Conservation (phyloP, 169 alveolate genomes). For the Plasmodium adleri region DNA sequence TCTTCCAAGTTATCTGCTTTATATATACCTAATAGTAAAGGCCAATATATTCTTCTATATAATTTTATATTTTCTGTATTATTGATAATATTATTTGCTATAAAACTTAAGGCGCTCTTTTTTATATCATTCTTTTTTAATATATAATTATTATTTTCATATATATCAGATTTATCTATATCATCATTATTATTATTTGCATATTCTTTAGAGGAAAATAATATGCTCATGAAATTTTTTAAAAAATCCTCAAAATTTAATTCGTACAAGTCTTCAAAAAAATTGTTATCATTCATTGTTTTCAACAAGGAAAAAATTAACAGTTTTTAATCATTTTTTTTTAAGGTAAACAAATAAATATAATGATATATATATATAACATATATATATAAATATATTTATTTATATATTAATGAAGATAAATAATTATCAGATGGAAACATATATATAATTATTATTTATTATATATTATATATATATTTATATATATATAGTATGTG, state of each 20-base stretch:
- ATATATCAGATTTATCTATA: background rate
- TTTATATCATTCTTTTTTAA: background rate
- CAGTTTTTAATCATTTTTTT: slow-evolving; percentile 11
- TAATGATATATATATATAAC: background rate
- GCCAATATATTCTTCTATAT: slow-evolving; percentile 56
- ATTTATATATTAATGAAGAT: background rate
- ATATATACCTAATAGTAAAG: slow-evolving; percentile 53
- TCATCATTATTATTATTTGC: background rate
- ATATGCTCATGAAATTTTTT: slow-evolving; percentile 15
- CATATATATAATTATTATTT: no score
- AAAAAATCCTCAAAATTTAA: slow-evolving; percentile 63
- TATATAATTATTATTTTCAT: background rate
- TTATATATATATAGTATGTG: slow-evolving; percentile 5
- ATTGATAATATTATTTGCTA: slow-evolving; percentile 48
- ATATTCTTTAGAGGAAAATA: slow-evolving; percentile 11
- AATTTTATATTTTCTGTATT: background rate
- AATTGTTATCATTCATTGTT: slow-evolving; percentile 53
- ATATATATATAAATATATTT: background rate
- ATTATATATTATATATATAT: slow-evolving; percentile 9
- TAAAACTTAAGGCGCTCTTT: slow-evolving; percentile 1
- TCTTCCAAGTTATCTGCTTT: slow-evolving; percentile 18
- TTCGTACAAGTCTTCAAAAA: slow-evolving; percentile 38
- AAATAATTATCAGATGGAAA: background rate
- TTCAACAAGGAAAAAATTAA: background rate
- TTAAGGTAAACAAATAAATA: no score